Conservation (phyloP, 2,329 filamentous ascomycete genomes). For the Coleophoma cylindrospora region DNA sequence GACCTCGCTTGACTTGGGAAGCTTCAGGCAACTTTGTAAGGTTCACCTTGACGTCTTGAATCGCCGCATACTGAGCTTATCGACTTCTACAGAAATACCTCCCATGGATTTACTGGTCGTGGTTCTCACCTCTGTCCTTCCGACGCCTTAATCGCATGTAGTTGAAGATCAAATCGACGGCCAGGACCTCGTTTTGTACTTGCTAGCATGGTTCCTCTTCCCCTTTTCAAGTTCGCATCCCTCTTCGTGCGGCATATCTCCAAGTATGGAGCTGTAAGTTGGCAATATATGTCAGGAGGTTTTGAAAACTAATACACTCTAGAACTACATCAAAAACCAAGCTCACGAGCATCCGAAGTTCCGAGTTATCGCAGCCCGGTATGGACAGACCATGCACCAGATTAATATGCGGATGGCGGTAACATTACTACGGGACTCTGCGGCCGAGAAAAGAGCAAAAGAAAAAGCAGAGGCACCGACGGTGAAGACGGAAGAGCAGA, state of each 20-base stretch:
- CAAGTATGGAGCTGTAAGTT: constrained; percentile 63
- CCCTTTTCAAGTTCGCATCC: constrained; percentile 62
- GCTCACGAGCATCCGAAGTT: constrained; percentile 61
- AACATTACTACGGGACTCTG: constrained; percentile 50
- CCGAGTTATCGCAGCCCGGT: constrained; percentile 53
- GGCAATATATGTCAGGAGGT: neutral
- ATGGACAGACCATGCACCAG: constrained; percentile 61
- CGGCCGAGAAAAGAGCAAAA: constrained; percentile 52
- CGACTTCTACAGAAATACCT: neutral
- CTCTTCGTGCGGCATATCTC: constrained; percentile 62
- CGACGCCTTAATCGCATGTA: neutral
- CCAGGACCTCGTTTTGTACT: neutral
- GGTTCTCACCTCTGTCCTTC: neutral
- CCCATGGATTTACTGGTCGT: neutral
- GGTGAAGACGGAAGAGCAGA: constrained; percentile 59
- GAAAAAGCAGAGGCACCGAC: constrained; percentile 60
- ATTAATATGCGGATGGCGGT: constrained; percentile 62
- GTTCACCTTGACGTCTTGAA: too few species aligned
- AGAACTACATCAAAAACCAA: constrained; percentile 63
- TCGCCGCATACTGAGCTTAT: too few species aligned
- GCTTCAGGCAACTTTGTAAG: too few species aligned
- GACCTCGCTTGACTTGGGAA: too few species aligned
- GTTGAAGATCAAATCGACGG: neutral
- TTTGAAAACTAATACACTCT: constrained; percentile 7
- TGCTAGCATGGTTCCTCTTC: constrained; percentile 54